Base-by-base conservation (phyloP, 805 yeast species). In the Wickerhamiella shivajii region DNA sequence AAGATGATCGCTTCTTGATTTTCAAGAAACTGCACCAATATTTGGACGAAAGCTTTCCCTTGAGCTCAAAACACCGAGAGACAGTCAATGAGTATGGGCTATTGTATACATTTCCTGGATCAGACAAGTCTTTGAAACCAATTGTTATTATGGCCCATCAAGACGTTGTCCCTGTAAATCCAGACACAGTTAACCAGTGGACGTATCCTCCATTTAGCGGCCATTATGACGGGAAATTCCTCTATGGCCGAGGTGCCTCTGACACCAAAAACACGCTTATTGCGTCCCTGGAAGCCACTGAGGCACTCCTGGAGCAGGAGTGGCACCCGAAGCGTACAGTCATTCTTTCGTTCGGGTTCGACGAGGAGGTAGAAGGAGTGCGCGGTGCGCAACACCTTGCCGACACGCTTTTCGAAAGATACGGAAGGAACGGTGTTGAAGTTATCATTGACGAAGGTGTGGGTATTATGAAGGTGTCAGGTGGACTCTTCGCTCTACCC, bases 101-200 rank as follows among this genome's bases (percentile, higher is more conserved):
- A 34, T 61, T 77, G 4, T 63, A 59, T 50, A 70, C 77, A 16
- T 71, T 78, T 69, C 48, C 62, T 40, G 85, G 85, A 14, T 51
- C 68, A 3, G 49, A 66, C 36, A 24, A 46, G 10, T 33, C 47
- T 3, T 56, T 72, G 39, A 73, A 75, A 47, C 87, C 87, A n/a
- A 44, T 75, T 21, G 47, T 78, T 52, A 57, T 77, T 30, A 66
- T 74, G 42, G 83, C 84, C 2, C 90, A 78, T 50, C 76, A 69
- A 52, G 87, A 77, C 47, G 77, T 73, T 6, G 90, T 78, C 22
- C 87, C 90, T 1, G 74, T 75, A 6, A 75, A 71, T 44, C 47
- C 55, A 15, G 66, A 35, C 27, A 69, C 79, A 0, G 49, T 61
- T 37, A 55, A 49, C 24, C 58, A 67, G 37, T 78, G 87, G 87